phyloP scores from a whole-genome alignment of 441 rosid genomes.

The Gossypium davidsonii region DNA sequence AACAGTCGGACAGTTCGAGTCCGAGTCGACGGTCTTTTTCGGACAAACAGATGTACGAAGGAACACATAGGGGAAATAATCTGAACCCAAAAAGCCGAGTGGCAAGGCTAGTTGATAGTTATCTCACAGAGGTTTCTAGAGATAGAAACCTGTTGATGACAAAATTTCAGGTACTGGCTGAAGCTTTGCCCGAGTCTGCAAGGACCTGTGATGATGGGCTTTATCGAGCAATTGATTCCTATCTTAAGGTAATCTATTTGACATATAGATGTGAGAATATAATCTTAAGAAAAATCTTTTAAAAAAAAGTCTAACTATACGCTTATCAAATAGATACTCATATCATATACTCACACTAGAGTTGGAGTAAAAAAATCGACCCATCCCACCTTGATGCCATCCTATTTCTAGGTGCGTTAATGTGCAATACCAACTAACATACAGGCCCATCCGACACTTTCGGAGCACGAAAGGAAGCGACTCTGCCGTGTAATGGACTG shows the following conservation, averaged over 20 bases:
- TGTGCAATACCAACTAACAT: conserved; percentile 3
- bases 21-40: conserved; percentile 54
- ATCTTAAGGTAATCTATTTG: background rate
- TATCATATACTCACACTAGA: too few species aligned
- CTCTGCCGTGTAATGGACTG: conserved; percentile 92
- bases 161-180: conserved; percentile 89
- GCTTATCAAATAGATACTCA: too few species aligned
- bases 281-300: too few species aligned
- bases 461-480: conserved; percentile 92
- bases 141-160: conserved; percentile 77
- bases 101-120: conserved; percentile 86
- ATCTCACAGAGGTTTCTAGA: conserved; percentile 80
- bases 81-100: conserved; percentile 81
- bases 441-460: conserved; percentile 73
- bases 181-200: conserved; percentile 85
- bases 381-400: too few species aligned
- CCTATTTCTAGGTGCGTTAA: background rate
- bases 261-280: too few species aligned
- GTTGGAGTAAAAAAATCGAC: too few species aligned
- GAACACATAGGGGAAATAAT: conserved; percentile 30
- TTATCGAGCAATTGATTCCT: conserved; percentile 79
- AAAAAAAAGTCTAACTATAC: too few species aligned
- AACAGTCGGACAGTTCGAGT: conserved; percentile 68
- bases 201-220: conserved; percentile 89
- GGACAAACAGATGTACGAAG: conserved; percentile 49